Base-by-base conservation (phyloP, 148 eudicot genomes). In the Vaccinium myrtillus region DNA sequence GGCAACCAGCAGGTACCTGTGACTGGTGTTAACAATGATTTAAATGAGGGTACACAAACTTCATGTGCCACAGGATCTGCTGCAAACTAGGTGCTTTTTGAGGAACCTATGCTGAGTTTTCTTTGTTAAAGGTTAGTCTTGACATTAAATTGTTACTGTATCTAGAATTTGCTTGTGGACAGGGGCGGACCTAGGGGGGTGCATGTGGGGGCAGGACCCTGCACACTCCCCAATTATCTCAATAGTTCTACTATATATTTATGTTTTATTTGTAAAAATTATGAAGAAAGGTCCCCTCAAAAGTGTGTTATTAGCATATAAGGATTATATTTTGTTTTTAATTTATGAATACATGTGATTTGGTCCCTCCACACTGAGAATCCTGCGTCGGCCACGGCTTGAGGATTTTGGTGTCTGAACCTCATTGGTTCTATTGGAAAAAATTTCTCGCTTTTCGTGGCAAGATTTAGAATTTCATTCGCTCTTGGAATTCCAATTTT, bases 31-130 rank as follows among this genome's bases (percentile, higher is more conserved):
- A 82, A 83, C 81, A 85, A 75, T 83, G 82, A 83, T 82, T 81
- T 85, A 87, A 81, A 71, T 80, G 91, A 89, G 75, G 86, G 84
- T 80, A 59, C 84, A 36, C 89, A 83, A 69, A 87, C 91, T 84
- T 87, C 94, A 51, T 84, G 83, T 81, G 84, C 91, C 77, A 84
- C 98, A 10, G 87, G 85, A 85, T 90, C 96, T 81, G 89, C 89
- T 86, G 90, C 94, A 54, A 83, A 87, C 51, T 88, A 84, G 93
- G 71, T 6, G 54, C 58, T 73, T 69, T 23, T 51, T 25, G 63
- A 81, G 86, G 69, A 87, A 65, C 88, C 87, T 76, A 75, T 83
- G 83, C 86, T 56, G 73, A 88, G 83, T 86, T 90, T 83, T 87
- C 36, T 69, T 77, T 50, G 23, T 86, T 86, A 56, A 86, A 90